phyloP scores from a whole-genome alignment of 768 basidiomycete genomes.

The Hydnomerulius pinastri region DNA sequence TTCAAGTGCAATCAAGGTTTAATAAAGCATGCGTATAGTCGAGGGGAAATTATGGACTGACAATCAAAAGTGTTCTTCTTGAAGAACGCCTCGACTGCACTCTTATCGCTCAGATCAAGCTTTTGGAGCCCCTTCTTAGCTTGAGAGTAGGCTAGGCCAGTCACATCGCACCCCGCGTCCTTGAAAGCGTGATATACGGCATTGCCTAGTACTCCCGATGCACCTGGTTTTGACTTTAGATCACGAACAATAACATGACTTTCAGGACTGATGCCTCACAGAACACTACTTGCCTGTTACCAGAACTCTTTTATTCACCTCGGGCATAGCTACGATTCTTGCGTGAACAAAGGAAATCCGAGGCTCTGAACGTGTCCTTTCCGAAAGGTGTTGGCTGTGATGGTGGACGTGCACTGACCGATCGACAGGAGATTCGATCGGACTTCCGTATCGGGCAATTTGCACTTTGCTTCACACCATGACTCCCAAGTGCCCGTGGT shows the following conservation, averaged over 20 bases:
- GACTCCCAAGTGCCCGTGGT: too few species aligned
- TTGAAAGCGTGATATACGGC: conserved; percentile 74
- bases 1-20: conserved; percentile 12
- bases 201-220: conserved; percentile 88
- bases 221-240: conserved; percentile 52
- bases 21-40: not conserved
- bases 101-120: conserved; percentile 68
- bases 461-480: too few species aligned
- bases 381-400: too few species aligned
- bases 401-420: too few species aligned
- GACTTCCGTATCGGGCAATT: too few species aligned
- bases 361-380: too few species aligned
- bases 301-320: conserved; percentile 47
- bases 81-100: conserved; percentile 57
- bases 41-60: conserved; percentile 39
- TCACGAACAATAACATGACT: not conserved
- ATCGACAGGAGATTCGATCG: too few species aligned
- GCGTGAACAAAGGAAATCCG: too few species aligned
- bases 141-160: conserved; percentile 76
- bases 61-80: conserved; percentile 65
- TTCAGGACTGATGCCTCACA: not conserved
- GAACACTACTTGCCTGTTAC: conserved; percentile 50
- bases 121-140: conserved; percentile 50
- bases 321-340: not conserved
- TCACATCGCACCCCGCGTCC: conserved; percentile 42